Evolutionary conservation across 2,329 filamentous ascomycete genomes (phyloP), one percentile per base, ranked within the genome.

Genomic region (Fusarium transvaalense): DNA sequence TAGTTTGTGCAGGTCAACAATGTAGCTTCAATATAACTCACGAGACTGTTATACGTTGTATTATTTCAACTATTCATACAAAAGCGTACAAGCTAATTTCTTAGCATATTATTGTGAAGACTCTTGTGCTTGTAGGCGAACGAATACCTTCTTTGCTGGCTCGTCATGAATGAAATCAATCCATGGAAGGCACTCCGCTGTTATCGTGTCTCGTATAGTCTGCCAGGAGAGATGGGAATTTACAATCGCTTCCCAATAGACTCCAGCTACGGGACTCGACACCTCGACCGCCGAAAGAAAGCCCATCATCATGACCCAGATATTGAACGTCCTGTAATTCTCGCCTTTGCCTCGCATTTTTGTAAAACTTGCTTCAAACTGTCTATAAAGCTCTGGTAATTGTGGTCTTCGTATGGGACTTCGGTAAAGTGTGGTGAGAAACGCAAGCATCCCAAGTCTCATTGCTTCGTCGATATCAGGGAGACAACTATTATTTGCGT

Each of bases 391-490:
- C 0, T 15, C 17, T 0, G 56, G 29, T 2, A 61, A 13, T 1
- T 31, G 27, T 8, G 19, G 5, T 12, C 52, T 61, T 1, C 8
- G 34, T 3, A 19, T 14, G 0, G 59, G 59, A 5, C 17, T 38
- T 0, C 23, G 34, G 1, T 56, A 61, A 1, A 61, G 15, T 1
- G 59, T 61, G 0, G 56, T 54, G 4, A 61, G 14, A 2, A 61
- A 61, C 0, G 46, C 56, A 27, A 61, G 56, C 17, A 61, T 54
- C 3, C 56, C 59, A 5, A 61, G 59, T 17, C 46, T 19, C 4
- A 61, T 5, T 10, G 46, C 56, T 10, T 61, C 46, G 2, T 35
- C 34, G 1, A 1, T 14, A 2, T 9, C 3, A 3, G 56, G 7
- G 0, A 42, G 4, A 14, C 13, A 9, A 13, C 1, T 8, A 0